Conservation (phyloP, 805 yeast species). For the Komagataella kurtzmanii region DNA sequence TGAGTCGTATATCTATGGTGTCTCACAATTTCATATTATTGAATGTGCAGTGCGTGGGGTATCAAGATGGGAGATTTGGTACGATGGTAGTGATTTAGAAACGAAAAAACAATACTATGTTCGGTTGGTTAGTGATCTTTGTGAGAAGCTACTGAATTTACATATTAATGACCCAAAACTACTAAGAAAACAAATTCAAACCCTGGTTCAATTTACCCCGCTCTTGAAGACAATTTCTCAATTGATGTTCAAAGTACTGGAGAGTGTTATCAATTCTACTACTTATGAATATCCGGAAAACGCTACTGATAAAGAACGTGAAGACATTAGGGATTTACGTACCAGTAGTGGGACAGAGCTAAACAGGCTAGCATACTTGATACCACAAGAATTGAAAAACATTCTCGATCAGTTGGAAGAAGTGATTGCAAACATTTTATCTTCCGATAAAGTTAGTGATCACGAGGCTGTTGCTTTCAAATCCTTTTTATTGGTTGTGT, state of each 20-base stretch:
- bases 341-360: slow-evolving; percentile 91
- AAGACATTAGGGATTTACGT: slow-evolving; percentile 73
- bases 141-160: slow-evolving; percentile 64
- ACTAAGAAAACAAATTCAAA: slow-evolving; percentile 76
- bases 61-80: slow-evolving; percentile 94
- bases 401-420: slow-evolving; percentile 74
- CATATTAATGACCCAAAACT: slow-evolving; percentile 70
- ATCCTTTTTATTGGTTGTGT: slow-evolving; percentile 81
- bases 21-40: slow-evolving; percentile 72
- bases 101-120: slow-evolving; percentile 36
- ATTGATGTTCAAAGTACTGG: slow-evolving; percentile 72
- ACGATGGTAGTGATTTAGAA: slow-evolving; percentile 41
- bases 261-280: slow-evolving; percentile 70
- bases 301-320: slow-evolving; percentile 61
- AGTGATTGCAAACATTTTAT: slow-evolving; percentile 61
- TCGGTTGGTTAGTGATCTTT: slow-evolving; percentile 50
- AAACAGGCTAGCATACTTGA: slow-evolving; percentile 83
- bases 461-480: slow-evolving; percentile 93
- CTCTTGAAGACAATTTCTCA: slow-evolving; percentile 63
- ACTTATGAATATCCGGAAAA: slow-evolving; percentile 67
- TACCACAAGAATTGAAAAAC: slow-evolving; percentile 80
- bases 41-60: slow-evolving; percentile 89
- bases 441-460: slow-evolving; percentile 59
- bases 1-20: slow-evolving; percentile 62
- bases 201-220: slow-evolving; percentile 90